A percentile compares a stretch with the other conserved stretches of the same genome.
Conservation (phyloP, 1,284 basidiomycete species). For the Hemileia vastatrix region DNA sequence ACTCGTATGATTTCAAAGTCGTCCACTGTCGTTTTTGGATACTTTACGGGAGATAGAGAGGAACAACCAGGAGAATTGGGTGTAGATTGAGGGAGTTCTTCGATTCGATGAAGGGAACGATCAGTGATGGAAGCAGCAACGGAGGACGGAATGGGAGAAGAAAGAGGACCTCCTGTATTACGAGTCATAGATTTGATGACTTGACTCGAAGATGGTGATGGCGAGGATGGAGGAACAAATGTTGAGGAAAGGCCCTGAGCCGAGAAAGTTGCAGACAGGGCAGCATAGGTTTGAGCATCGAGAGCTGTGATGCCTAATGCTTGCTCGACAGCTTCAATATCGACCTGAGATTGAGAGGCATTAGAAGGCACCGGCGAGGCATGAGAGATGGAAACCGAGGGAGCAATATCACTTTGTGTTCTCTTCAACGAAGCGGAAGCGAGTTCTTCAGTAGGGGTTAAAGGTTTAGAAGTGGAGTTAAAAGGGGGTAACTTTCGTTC, state of each 20-base stretch:
- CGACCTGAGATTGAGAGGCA: background rate
- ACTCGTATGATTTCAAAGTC: conserved; percentile 96
- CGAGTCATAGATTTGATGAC: too few relatives aligned
- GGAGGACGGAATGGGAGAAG: background rate
- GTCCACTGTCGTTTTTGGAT: conserved; percentile 49
- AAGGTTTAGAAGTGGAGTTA: background rate
- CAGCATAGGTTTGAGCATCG: background rate
- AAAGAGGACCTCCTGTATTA: background rate
- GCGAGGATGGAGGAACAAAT: background rate
- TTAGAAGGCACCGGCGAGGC: background rate
- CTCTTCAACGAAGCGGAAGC: background rate
- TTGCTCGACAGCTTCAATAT: background rate
- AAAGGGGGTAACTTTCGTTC: background rate
- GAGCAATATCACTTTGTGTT: too few relatives aligned
- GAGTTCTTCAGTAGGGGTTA: background rate
- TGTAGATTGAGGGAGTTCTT: background rate
- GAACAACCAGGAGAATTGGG: too few relatives aligned
- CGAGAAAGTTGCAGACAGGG: too few relatives aligned
- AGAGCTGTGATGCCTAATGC: background rate
- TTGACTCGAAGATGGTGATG: background rate
- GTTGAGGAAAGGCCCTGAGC: too few relatives aligned
- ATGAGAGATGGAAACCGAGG: background rate
- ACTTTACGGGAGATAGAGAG: too few relatives aligned
- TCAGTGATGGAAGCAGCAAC: background rate
- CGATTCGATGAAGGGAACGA: background rate